phyloP scores from a whole-genome alignment of 345 rosid genomes.

The Gossypium herbaceum region DNA sequence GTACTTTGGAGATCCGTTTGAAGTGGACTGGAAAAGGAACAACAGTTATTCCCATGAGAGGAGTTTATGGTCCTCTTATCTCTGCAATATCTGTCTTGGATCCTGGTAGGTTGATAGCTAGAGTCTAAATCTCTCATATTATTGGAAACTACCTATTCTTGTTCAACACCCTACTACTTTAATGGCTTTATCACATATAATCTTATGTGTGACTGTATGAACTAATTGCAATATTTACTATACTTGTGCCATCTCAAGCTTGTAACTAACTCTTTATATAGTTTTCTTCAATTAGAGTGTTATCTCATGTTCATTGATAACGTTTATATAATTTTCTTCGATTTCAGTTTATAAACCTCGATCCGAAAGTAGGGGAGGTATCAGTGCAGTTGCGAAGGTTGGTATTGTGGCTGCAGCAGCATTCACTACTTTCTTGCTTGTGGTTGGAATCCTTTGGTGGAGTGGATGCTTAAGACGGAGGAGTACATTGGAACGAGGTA shows the following conservation, averaged over 20 bases:
- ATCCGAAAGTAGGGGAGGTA: background rate
- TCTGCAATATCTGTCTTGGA: slow-evolving; percentile 55
- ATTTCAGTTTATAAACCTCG: slow-evolving; percentile 14
- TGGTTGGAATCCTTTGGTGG: slow-evolving; percentile 33
- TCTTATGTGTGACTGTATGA: too few species aligned
- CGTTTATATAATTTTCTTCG: background rate
- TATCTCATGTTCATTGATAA: background rate
- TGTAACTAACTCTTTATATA: background rate
- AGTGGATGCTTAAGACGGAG: slow-evolving; percentile 14
- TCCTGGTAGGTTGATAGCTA: slow-evolving; percentile 27
- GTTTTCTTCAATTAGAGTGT: too few species aligned
- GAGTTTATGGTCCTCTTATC: slow-evolving; percentile 61
- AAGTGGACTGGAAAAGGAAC: slow-evolving; percentile 75
- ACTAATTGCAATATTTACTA: background rate
- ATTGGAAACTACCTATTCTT: too few species aligned
- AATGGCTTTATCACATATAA: background rate
- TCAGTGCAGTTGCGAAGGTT: background rate
- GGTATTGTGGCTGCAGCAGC: slow-evolving; percentile 18
- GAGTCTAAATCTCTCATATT: too few species aligned
- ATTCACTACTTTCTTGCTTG: slow-evolving; percentile 13
- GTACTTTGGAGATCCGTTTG: slow-evolving; percentile 50
- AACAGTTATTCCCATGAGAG: slow-evolving; percentile 39
- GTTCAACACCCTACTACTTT: too few species aligned
- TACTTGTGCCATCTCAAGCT: background rate
- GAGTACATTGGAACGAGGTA: slow-evolving; percentile 17